Evolutionary conservation across 306 rosid genomes (phyloP).

Genomic region (Cercis canadensis): DNA sequence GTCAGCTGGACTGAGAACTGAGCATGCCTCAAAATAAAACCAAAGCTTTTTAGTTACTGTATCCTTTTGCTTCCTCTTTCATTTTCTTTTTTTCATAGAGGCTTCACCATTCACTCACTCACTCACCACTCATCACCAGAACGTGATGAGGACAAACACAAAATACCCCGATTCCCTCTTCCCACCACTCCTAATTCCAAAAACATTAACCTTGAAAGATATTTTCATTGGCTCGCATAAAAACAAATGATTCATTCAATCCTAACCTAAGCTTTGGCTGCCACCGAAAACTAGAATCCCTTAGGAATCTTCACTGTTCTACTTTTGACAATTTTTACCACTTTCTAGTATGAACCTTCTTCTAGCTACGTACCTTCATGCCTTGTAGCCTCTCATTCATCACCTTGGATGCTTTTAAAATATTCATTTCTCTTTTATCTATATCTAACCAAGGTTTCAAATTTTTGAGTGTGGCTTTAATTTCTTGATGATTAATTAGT

Average conservation of each 20-base stretch:
- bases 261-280: conserved; percentile 37
- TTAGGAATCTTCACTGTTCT: conserved; percentile 50
- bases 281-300: conserved; percentile 29
- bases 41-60: conserved; percentile 45
- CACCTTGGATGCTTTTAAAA: not conserved
- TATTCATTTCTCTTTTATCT: too few species aligned
- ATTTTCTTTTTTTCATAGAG: conserved; percentile 10
- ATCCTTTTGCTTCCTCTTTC: conserved; percentile 49
- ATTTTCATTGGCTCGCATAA: conserved; percentile 30
- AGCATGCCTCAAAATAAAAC: conserved; percentile 63
- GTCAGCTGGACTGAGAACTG: conserved; percentile 51
- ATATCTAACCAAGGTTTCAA: too few species aligned
- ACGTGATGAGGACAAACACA: conserved; percentile 32
- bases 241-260: conserved; percentile 38
- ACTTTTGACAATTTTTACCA: conserved; percentile 36
- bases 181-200: conserved; percentile 44
- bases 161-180: conserved; percentile 44
- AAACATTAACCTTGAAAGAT: not conserved
- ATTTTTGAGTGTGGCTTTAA: too few species aligned
- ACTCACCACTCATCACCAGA: conserved; percentile 3
- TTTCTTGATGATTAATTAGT: too few species aligned
- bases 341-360: conserved; percentile 31
- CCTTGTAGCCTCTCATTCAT: conserved; percentile 48
- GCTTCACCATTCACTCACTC: not conserved
- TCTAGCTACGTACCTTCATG: conserved; percentile 4